phyloP scores from a whole-genome alignment of 106 monocot genomes.

The Platanthera guangdongensis region DNA sequence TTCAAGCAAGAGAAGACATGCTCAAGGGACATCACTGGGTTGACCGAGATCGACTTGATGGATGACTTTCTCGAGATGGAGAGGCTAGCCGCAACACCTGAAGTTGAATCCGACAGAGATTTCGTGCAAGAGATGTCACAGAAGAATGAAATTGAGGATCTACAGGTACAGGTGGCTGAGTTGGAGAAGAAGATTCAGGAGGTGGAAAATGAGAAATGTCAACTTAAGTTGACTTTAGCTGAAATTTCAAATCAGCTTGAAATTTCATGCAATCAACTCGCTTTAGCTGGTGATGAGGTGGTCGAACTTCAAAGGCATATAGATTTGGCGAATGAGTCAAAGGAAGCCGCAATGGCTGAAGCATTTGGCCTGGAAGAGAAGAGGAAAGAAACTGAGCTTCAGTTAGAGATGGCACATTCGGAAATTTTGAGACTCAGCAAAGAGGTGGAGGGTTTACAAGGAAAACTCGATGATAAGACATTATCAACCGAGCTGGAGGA shows the following conservation, averaged over 20 bases:
- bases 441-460: conserved; percentile 15
- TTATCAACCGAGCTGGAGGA: background rate
- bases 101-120: conserved; percentile 17
- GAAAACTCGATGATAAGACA: conserved; percentile 1
- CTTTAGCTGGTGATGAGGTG: conserved; percentile 32
- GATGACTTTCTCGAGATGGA: conserved; percentile 98
- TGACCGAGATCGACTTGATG: conserved; percentile 62
- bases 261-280: conserved; percentile 17
- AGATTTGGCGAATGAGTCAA: conserved; percentile 25
- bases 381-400: conserved; percentile 14
- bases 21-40: conserved; percentile 15
- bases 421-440: conserved; percentile 14
- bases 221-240: conserved; percentile 37
- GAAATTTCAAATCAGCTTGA: conserved; percentile 32
- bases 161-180: conserved; percentile 17
- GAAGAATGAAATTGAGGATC: conserved; percentile 21
- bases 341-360: conserved; percentile 21
- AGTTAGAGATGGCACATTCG: conserved; percentile 9
- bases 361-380: conserved; percentile 12
- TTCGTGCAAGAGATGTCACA: conserved; percentile 6
- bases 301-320: conserved; percentile 31
- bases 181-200: conserved; percentile 43
- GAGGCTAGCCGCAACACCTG: conserved; percentile 45
- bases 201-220: conserved; percentile 49
- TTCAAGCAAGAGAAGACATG: conserved; percentile 41